These are phyloP conservation scores for Helianthus annuus DNA, from an alignment of 129 eudicot species.

Conservation along the genomic window DNA sequence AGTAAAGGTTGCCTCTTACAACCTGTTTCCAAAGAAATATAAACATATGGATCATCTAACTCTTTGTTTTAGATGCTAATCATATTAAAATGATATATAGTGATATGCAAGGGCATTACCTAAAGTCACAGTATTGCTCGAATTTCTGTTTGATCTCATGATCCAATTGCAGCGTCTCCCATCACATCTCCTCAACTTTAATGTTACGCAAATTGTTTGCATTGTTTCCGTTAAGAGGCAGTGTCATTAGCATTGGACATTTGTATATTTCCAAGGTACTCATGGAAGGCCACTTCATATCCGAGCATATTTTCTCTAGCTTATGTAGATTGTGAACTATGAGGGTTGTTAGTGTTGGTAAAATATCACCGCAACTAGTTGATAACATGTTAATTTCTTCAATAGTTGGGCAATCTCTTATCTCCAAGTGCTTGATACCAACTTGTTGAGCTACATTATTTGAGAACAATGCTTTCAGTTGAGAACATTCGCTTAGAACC, in stretches of 20 bases:
- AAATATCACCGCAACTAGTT: slow-evolving; percentile 6
- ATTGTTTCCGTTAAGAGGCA: neutral
- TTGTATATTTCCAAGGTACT: neutral
- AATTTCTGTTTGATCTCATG: neutral
- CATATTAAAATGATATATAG: neutral
- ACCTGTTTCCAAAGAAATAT: no score
- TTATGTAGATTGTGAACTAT: neutral
- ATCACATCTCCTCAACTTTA: slow-evolving; percentile 7
- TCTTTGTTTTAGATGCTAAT: no score
- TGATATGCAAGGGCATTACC: neutral
- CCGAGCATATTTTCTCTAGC: neutral
- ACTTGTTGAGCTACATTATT: neutral
- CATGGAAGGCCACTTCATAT: neutral
- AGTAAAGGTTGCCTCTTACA: no score
- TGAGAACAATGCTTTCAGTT: slow-evolving; percentile 1
- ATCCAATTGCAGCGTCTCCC: neutral
- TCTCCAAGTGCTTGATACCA: neutral
- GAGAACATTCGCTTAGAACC: slow-evolving; percentile 2
- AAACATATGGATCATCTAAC: no score
- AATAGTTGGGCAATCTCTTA: slow-evolving; percentile 6
- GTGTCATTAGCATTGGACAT: neutral
- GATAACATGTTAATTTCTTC: slow-evolving; percentile 4
- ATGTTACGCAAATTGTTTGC: neutral
- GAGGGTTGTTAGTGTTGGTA: neutral
- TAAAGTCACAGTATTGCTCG: neutral